Evolutionary conservation across 1,284 basidiomycete species (phyloP), one percentile per base, ranked within the genome.

Genomic region (Fomitopsis pinicola): DNA sequence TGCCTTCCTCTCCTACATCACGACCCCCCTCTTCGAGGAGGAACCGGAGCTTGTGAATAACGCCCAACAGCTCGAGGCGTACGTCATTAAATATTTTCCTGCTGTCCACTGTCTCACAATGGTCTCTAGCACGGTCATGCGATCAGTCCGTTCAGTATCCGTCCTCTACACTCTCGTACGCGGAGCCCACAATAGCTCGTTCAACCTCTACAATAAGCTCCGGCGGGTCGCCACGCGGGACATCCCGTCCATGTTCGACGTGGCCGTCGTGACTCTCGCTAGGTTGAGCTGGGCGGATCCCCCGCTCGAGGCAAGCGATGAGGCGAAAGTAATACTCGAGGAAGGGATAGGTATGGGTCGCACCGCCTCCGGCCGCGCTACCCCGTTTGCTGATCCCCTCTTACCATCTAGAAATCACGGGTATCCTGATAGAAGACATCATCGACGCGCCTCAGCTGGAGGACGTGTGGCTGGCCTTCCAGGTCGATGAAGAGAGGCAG

Each of bases 241-340:
- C 55, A 79, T 81, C 35, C 75, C 76, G 52, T 91, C 89, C 22
- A 72, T 91, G n/a, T 79, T 80, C n/a, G 87, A 94, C 68, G 79
- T 87, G 67, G 93, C 93, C 68, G 84, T 88, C 40, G 84, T 92
- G 9, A 84, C 86, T 4, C 82, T 95, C 58, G 90, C 92, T 33
- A 78, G 88, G 60, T 77, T 95, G 59, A 85, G 86, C 59, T 94
- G 86, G 66, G 86, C 87, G 2, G 85, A 86, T 55, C 76, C 83
- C 3, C 89, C 90, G 8, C 80, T 83, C 36, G 89, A 85, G 80
- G 71, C 90, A 35, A 76, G 80, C 17, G 61, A 66, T 12, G 74
- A 78, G 45, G 73, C 78, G n/a, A 79, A 76, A 62, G 67, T 71
- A 22, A 77, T 80, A 52, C 69, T 90, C 35, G 79, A 81, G 63